Conservation (phyloP, 768 basidiomycete species). For the Mycena capillaripes region DNA sequence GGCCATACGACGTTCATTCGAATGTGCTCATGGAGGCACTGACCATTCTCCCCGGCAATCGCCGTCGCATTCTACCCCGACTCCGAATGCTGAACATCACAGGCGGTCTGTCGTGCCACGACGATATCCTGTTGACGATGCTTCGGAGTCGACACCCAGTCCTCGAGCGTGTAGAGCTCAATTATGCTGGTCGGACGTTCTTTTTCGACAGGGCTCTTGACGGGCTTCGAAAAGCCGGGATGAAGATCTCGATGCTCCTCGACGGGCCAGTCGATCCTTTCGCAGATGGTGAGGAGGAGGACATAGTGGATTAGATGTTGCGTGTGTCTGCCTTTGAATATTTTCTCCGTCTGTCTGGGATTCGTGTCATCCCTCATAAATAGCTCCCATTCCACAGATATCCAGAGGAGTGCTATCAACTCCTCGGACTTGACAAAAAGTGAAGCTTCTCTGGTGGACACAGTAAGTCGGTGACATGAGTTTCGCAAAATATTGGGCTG, state of each 20-base stretch:
- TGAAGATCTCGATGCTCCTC: constrained; percentile 18
- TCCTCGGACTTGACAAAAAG: no score
- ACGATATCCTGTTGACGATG: constrained; percentile 25
- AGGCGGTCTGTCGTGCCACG: constrained; percentile 26
- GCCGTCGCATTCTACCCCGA: not conserved
- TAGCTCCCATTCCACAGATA: no score
- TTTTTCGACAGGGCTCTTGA: constrained; percentile 32
- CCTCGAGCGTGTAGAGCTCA: constrained; percentile 24
- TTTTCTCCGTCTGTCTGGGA: no score
- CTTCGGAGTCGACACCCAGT: constrained; percentile 14
- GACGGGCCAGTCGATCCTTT: constrained; percentile 24
- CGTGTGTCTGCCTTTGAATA: no score
- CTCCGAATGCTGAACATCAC: constrained; percentile 25
- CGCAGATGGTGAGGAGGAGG: not conserved
- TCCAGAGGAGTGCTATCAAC: no score
- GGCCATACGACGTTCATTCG: constrained; percentile 34
- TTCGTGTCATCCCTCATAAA: no score
- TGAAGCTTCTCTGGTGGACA: no score
- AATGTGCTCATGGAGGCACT: constrained; percentile 25
- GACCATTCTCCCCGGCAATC: not conserved
- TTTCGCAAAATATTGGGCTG: no score
- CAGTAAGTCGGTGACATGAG: no score
- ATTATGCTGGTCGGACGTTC: constrained; percentile 33
- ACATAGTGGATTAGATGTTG: no score
- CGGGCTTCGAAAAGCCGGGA: constrained; percentile 15